These are phyloP conservation scores for Spatholobus suberectus DNA, from an alignment of 306 rosid species.

Conservation along the genomic window DNA sequence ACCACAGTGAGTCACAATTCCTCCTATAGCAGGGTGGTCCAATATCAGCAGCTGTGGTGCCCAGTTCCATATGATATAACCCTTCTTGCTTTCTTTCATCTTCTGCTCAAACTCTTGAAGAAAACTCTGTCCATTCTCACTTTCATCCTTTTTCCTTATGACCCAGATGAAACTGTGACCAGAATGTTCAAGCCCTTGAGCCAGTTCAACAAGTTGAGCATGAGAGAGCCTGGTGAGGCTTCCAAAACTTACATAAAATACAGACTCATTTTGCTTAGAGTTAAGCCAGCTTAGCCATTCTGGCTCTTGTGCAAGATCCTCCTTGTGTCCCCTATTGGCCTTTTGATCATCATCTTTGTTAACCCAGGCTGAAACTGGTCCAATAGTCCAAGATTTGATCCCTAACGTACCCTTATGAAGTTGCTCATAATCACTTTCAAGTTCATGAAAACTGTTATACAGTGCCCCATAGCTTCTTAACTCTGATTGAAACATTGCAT, in stretches of 20 bases:
- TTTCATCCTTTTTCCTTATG: background rate
- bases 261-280: slow-evolving; percentile 26
- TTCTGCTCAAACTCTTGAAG: slow-evolving; percentile 23
- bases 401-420: slow-evolving; percentile 12
- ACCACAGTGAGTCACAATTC: slow-evolving; percentile 45
- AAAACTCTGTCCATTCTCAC: background rate
- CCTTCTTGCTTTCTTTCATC: slow-evolving; percentile 30
- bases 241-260: slow-evolving; percentile 37
- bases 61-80: slow-evolving; percentile 42
- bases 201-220: slow-evolving; percentile 36
- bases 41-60: slow-evolving; percentile 41
- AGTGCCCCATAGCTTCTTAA: slow-evolving; percentile 40
- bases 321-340: slow-evolving; percentile 11
- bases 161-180: slow-evolving; percentile 38
- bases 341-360: background rate
- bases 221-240: slow-evolving; percentile 5
- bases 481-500: slow-evolving; percentile 28
- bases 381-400: slow-evolving; percentile 40
- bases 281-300: slow-evolving; percentile 43
- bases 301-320: background rate
- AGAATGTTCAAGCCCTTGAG: slow-evolving; percentile 43
- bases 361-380: slow-evolving; percentile 44
- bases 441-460: slow-evolving; percentile 42
- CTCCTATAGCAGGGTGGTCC: slow-evolving; percentile 33
- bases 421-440: slow-evolving; percentile 41